Percentiles rank a stretch among this genome's conserved stretches.
Conservation (phyloP, 1,139 yeast genomes). For the Taphrina wiesneri region DNA sequence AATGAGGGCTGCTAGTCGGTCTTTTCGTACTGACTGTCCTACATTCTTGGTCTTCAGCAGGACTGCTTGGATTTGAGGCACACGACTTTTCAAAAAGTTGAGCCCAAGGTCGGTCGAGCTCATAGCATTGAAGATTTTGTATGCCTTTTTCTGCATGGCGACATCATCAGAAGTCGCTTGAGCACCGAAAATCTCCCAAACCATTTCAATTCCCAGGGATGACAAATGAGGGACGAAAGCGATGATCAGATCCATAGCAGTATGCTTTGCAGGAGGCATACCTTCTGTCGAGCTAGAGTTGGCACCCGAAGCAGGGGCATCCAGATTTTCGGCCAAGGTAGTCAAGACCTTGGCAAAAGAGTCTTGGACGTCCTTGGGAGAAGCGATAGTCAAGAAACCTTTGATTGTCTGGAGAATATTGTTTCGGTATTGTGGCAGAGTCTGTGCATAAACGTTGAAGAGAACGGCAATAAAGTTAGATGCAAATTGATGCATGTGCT, state of each 20-base stretch:
- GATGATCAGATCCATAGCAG: constrained; percentile 88
- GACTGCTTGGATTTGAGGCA: constrained; percentile 48
- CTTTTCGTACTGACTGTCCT: constrained; percentile 36
- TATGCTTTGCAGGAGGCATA: constrained; percentile 63
- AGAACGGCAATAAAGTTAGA: constrained; percentile 78
- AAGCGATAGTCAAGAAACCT: constrained; percentile 70
- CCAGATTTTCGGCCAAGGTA: constrained; percentile 71
- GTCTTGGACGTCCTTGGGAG: constrained; percentile 62
- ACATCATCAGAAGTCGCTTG: constrained; percentile 60
- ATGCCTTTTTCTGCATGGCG: constrained; percentile 83
- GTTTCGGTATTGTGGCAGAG: constrained; percentile 79
- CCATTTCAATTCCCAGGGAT: constrained; percentile 63
- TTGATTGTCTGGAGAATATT: constrained; percentile 84
- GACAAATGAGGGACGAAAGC: constrained; percentile 85
- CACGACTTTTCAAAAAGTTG: constrained; percentile 44
- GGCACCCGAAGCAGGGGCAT: constrained; percentile 52
- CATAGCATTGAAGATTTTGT: constrained; percentile 68
- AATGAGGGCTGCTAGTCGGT: constrained; percentile 63
- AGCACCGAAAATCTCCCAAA: constrained; percentile 72
- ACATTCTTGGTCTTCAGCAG: constrained; percentile 44
- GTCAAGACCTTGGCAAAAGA: constrained; percentile 87
- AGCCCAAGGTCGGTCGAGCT: constrained; percentile 69
- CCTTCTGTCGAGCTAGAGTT: constrained; percentile 46
- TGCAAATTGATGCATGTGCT: constrained; percentile 61
- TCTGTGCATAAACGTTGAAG: constrained; percentile 86